Base-by-base conservation (phyloP, 2,329 filamentous ascomycete species). In the Microdochium bolleyi region DNA sequence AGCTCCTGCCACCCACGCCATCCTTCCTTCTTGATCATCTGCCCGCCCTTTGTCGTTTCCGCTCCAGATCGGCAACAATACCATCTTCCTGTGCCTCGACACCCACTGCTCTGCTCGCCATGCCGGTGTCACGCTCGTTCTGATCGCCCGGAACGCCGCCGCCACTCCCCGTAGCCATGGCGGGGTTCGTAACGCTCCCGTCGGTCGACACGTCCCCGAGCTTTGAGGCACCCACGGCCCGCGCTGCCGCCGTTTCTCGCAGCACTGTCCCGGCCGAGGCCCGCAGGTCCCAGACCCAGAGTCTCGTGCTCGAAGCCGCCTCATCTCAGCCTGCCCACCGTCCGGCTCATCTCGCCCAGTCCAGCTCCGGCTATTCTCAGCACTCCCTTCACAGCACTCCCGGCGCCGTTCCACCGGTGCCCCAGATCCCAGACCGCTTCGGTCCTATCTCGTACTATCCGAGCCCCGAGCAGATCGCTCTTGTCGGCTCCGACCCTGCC, bases 391-490 rank as follows among this genome's bases (percentile, higher is more conserved):
- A 22, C 21, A 19, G 21, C 19, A 22, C 16, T 22, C n/a, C 19
- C 21, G 41, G 19, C 22, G 41, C 16, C n/a, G 3, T 19, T 11
- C 41, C 41, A 7, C 41, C 41, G 10, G 41, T 46, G 4, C 41
- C 41, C 21, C 41, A 46, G 21, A 46, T 46, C 41, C 41, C 41
- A 21, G 19, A 22, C 19, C 41, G 41, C 16, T 46, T 46, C 22
- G 41, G 41, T 16, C 21, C 41, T 19, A 7, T 46, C 19, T 16
- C 41, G 7, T 46, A 46, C 41, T 24, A 46, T 22, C 41, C 41
- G 3, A 46, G 11, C 16, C 41, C 41, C 21, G 41, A 46, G 41
- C 41, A 46, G 41, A 46, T 51, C 50, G 25, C 61, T 54, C 50
- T 58, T 21, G 16, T 55, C 57, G 10, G 30, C 41, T 46, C 41